Evolutionary conservation across 106 monocot species (phyloP).

Genomic region (Cymbidium sinense): DNA sequence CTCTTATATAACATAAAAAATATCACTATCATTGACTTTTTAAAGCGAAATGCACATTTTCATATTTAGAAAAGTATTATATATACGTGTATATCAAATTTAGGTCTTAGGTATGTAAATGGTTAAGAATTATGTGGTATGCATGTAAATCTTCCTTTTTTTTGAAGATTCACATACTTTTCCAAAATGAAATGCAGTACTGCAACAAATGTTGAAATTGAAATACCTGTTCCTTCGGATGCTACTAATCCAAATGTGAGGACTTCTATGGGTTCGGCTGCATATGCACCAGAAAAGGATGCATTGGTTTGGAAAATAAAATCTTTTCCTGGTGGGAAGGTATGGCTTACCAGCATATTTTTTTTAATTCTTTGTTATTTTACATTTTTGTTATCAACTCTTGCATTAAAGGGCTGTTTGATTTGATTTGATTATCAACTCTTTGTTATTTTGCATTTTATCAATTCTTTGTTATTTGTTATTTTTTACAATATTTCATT

Average conservation of each 20-base stretch:
- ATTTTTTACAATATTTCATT: no score
- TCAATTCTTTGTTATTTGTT: no score
- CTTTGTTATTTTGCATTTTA: no score
- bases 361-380: neutral
- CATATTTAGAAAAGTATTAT: no score
- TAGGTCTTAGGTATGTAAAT: no score
- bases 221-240: constrained; percentile 82
- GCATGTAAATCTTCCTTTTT: neutral
- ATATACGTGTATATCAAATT: no score
- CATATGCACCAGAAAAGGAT: constrained; percentile 93
- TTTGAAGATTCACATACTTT: constrained; percentile 6
- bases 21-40: no score
- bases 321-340: constrained; percentile 97
- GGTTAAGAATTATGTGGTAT: no score
- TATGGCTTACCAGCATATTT: constrained; percentile 6
- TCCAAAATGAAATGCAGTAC: constrained; percentile 42
- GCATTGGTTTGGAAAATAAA: constrained; percentile 97
- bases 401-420: no score
- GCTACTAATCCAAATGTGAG: constrained; percentile 80
- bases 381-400: neutral
- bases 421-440: no score
- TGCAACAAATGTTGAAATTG: constrained; percentile 95
- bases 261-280: constrained; percentile 94
- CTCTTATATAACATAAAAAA: no score
- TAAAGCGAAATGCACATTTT: no score